A percentile compares a stretch with the other conserved stretches of the same genome.
Conservation (phyloP, 495 filamentous ascomycete species). For the Hypomontagnella monticulosa region DNA sequence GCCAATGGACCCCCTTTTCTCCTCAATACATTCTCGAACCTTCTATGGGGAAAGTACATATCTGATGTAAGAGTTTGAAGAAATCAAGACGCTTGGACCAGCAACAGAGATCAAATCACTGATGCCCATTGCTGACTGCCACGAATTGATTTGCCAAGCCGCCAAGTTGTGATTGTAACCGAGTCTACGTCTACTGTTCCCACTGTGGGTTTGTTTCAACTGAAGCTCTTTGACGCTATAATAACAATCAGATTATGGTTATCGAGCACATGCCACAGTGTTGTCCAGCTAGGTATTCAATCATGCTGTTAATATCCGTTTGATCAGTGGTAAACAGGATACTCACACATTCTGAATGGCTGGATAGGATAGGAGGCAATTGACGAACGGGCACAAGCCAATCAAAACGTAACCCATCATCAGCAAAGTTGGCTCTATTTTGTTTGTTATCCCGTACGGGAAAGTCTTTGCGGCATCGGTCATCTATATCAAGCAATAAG, state of each 20-base stretch:
- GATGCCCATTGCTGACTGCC: neutral
- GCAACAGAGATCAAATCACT: slow-evolving; percentile 41
- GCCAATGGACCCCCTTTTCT: slow-evolving; percentile 32
- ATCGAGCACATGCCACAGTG: slow-evolving; percentile 29
- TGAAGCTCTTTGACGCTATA: slow-evolving; percentile 32
- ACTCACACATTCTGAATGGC: slow-evolving; percentile 9
- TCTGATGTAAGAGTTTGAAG: slow-evolving; percentile 33
- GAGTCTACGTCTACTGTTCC: slow-evolving; percentile 30
- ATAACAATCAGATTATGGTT: slow-evolving; percentile 24
- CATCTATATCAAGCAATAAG: too few relatives aligned
- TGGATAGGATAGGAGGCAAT: neutral
- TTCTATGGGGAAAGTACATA: slow-evolving; percentile 52
- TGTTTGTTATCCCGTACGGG: too few relatives aligned
- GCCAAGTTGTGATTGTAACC: slow-evolving; percentile 40
- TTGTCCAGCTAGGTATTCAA: slow-evolving; percentile 12
- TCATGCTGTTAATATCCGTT: neutral
- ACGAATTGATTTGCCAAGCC: slow-evolving; percentile 44
- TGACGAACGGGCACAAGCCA: slow-evolving; percentile 6
- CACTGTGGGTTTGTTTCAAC: slow-evolving; percentile 39
- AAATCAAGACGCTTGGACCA: slow-evolving; percentile 32
- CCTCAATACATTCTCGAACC: slow-evolving; percentile 53
- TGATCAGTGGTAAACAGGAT: slow-evolving; percentile 4
- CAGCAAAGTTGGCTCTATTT: slow-evolving; percentile 6
- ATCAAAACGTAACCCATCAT: slow-evolving; percentile 7
- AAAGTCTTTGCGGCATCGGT: too few relatives aligned